phyloP scores from a whole-genome alignment of 345 rosid species.

The Rhodamnia argentea region DNA sequence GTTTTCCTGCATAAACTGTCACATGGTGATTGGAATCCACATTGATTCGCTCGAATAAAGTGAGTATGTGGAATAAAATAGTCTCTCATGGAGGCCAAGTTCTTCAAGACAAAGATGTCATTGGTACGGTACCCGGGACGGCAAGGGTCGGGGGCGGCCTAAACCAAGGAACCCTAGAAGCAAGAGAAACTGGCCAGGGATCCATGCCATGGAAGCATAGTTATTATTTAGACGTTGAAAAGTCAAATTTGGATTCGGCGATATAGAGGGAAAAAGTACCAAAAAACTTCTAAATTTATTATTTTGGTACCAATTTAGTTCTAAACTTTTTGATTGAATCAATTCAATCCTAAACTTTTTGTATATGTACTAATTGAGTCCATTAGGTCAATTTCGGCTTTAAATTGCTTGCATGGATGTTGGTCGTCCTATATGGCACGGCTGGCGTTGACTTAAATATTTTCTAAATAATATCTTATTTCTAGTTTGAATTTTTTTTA shows the following conservation, averaged over 20 bases:
- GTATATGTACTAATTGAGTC: too few relatives aligned
- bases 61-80: neutral
- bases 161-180: neutral
- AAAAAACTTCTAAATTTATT: too few relatives aligned
- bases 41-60: neutral
- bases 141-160: neutral
- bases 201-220: neutral
- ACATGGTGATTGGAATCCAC: neutral
- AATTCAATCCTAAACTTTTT: too few relatives aligned
- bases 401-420: accelerated
- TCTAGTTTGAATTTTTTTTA: too few relatives aligned
- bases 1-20: neutral
- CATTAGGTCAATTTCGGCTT: too few relatives aligned
- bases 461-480: too few relatives aligned
- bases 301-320: too few relatives aligned
- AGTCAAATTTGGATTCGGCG: neutral
- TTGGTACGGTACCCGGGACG: neutral
- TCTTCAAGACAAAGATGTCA: neutral
- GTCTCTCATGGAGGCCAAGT: neutral
- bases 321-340: too few relatives aligned
- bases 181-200: neutral
- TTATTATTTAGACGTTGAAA: neutral
- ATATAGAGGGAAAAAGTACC: too few relatives aligned
- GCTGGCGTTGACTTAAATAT: too few relatives aligned
- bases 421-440: too few relatives aligned